Percentiles rank a stretch among this genome's conserved stretches.
phyloP scores from a whole-genome alignment of 2,329 filamentous ascomycete genomes.

The Ascomycota sp. region DNA sequence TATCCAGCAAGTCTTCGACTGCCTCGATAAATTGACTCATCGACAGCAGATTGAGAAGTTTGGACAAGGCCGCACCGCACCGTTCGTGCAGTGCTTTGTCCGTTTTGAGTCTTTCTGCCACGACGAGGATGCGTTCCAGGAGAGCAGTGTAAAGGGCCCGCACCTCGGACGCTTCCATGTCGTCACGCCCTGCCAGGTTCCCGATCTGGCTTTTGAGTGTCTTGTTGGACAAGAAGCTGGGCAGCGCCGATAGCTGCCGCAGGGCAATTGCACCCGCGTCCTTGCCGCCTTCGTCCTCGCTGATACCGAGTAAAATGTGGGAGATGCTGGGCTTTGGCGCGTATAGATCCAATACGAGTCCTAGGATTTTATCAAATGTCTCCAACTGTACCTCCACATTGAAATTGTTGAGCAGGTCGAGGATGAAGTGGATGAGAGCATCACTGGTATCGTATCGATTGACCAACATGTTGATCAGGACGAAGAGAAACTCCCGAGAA shows the following conservation, averaged over 20 bases:
- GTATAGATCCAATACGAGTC: constrained; percentile 55
- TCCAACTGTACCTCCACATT: constrained; percentile 56
- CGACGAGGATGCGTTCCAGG: constrained; percentile 40
- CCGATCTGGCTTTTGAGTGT: constrained; percentile 34
- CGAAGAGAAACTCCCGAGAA: constrained; percentile 69
- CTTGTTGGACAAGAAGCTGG: constrained; percentile 35
- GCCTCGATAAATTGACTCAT: constrained; percentile 79
- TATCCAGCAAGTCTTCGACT: constrained; percentile 60
- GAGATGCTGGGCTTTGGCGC: constrained; percentile 56
- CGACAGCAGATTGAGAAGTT: constrained; percentile 66
- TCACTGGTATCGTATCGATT: constrained; percentile 70
- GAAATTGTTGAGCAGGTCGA: constrained; percentile 54
- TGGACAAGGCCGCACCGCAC: constrained; percentile 52
- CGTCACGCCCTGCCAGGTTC: constrained; percentile 37
- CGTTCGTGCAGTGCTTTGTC: constrained; percentile 33
- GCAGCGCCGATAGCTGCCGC: constrained; percentile 34
- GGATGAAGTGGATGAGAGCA: constrained; percentile 52
- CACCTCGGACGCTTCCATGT: constrained; percentile 44
- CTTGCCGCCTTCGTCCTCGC: constrained; percentile 23
- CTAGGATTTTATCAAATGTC: constrained; percentile 57
- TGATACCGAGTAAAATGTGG: constrained; percentile 43
- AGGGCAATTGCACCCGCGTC: constrained; percentile 30
- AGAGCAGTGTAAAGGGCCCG: constrained; percentile 49
- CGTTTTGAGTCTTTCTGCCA: constrained; percentile 44
- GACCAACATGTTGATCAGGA: constrained; percentile 72